phyloP scores from a whole-genome alignment of 495 filamentous ascomycete species.

The Mytilinidion resinicola region DNA sequence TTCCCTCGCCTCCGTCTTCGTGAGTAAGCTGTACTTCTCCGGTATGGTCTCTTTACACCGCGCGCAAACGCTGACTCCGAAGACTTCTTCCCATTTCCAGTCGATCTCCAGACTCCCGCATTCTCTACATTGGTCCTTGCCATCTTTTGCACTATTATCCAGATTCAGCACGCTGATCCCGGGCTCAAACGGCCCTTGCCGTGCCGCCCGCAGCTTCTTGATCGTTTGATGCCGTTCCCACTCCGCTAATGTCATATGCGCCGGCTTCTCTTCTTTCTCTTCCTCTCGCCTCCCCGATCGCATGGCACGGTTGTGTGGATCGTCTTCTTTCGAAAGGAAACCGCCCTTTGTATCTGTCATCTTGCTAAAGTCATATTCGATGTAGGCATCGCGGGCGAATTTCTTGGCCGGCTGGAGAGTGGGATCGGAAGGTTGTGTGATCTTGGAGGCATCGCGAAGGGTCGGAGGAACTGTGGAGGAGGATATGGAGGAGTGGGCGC shows the following conservation, averaged over 20 bases:
- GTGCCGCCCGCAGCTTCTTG: slow-evolving; percentile 59
- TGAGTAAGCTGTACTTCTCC: slow-evolving; percentile 88
- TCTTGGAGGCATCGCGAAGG: slow-evolving; percentile 55
- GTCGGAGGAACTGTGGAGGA: slow-evolving; percentile 50
- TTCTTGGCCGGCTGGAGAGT: slow-evolving; percentile 61
- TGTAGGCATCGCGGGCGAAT: slow-evolving; percentile 67
- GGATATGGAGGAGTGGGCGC: slow-evolving; percentile 58
- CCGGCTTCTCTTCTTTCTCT: slow-evolving; percentile 63
- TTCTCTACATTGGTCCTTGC: slow-evolving; percentile 69
- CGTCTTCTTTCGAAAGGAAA: slow-evolving; percentile 79
- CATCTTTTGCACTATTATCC: slow-evolving; percentile 32
- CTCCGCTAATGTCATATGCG: slow-evolving; percentile 83
- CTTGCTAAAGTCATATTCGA: slow-evolving; percentile 94
- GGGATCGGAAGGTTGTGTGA: slow-evolving; percentile 39
- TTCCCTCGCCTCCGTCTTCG: slow-evolving; percentile 92
- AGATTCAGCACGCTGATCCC: slow-evolving; percentile 61
- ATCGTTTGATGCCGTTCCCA: slow-evolving; percentile 81
- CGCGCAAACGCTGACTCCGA: slow-evolving; percentile 63
- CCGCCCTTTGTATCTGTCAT: slow-evolving; percentile 98
- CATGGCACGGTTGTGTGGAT: slow-evolving; percentile 78
- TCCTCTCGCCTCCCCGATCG: slow-evolving; percentile 27
- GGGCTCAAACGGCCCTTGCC: slow-evolving; percentile 79
- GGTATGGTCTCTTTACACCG: slow-evolving; percentile 79
- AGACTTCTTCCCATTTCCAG: slow-evolving; percentile 84
- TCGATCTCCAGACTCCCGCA: slow-evolving; percentile 83